phyloP scores from a whole-genome alignment of 2,329 filamentous ascomycete genomes.

The Apiospora phragmitis region DNA sequence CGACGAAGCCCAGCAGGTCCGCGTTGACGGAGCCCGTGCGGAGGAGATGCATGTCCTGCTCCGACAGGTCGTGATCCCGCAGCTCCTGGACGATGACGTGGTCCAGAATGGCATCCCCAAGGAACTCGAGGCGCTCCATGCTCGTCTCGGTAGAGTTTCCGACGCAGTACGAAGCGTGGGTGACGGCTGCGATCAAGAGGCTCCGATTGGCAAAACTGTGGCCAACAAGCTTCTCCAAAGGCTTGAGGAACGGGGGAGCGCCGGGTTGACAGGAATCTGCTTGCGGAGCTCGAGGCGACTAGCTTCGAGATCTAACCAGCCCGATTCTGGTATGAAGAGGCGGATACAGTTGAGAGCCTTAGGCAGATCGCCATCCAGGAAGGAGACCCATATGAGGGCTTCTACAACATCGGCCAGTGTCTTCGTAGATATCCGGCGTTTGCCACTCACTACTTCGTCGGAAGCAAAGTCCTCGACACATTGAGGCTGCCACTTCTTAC shows the following conservation, averaged over 20 bases:
- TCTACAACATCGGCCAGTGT: constrained; percentile 86
- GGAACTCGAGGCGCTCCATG: constrained; percentile 79
- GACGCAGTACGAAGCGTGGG: constrained; percentile 64
- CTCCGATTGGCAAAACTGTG: constrained; percentile 69
- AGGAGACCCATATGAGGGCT: constrained; percentile 76
- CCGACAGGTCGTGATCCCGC: constrained; percentile 47
- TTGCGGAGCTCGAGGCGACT: constrained; percentile 46
- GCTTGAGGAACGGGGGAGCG: constrained; percentile 43
- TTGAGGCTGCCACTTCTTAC: constrained; percentile 69
- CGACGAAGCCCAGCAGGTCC: constrained; percentile 75
- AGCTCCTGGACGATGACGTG: constrained; percentile 68
- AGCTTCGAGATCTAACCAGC: constrained; percentile 50
- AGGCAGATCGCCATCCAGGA: constrained; percentile 64
- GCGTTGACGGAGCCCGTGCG: constrained; percentile 78
- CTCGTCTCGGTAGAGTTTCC: constrained; percentile 39
- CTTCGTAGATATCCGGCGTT: constrained; percentile 58
- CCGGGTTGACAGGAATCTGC: constrained; percentile 34
- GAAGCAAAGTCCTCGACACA: constrained; percentile 50
- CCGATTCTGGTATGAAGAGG: constrained; percentile 62
- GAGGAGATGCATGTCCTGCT: constrained; percentile 71
- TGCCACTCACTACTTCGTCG: constrained; percentile 6
- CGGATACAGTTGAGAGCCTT: constrained; percentile 66
- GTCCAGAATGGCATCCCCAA: constrained; percentile 86
- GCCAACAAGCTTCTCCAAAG: constrained; percentile 66
- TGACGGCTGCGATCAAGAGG: constrained; percentile 77